Evolutionary conservation across 1,284 basidiomycete species (phyloP), one percentile per base, ranked within the genome.

Genomic region (Stereum hirsutum): DNA sequence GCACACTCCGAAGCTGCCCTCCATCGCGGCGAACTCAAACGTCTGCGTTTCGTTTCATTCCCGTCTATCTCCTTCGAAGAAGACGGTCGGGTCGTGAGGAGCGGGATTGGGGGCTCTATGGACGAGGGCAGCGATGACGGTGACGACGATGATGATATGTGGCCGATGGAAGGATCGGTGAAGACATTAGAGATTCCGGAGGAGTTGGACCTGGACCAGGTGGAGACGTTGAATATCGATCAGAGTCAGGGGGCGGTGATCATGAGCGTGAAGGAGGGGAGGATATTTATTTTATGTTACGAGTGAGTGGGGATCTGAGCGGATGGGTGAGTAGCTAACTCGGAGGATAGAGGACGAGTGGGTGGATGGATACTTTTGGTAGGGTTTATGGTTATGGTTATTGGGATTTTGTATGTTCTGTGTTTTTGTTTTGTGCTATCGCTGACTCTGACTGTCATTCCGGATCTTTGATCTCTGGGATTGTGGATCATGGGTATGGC

Each of bases 221-320:
- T 84, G 24, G 81, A 84, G 62, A 84, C 81, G 50, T 79, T 85
- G 50, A 84, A 83, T 54, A 77, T 85, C 41, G 82, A 85, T 56
- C 82, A 85, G 63, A 72, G 69, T 34, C 82, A 85, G 54, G 82
- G 81, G 1, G 75, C 79, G n/a, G 70, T 85, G 39, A 81, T 84
- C 45, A 58, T 85, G 45, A 78, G 75, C 17, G 75, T 81, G 46
- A 72, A 66, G 59, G 66, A 72, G n/a, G 81, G 81, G 31, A 77
- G 70, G 62, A 78, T 84, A 43, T 84, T 79, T 60, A 81, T 84
- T 54, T 54, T 85, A 52, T 76, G 75, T 59, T 84, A 83, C 62
- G 77, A 81, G 53, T 82, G 50, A 61, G n/a, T n/a, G n/a, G n/a
- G n/a, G n/a, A n/a, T n/a, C n/a, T n/a, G n/a, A n/a, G n/a, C n/a